A percentile compares a stretch with the other conserved stretches of the same genome.
These are phyloP conservation scores for Dipteronia sinensis DNA, from an alignment of 345 rosid species.

Conservation along the genomic window DNA sequence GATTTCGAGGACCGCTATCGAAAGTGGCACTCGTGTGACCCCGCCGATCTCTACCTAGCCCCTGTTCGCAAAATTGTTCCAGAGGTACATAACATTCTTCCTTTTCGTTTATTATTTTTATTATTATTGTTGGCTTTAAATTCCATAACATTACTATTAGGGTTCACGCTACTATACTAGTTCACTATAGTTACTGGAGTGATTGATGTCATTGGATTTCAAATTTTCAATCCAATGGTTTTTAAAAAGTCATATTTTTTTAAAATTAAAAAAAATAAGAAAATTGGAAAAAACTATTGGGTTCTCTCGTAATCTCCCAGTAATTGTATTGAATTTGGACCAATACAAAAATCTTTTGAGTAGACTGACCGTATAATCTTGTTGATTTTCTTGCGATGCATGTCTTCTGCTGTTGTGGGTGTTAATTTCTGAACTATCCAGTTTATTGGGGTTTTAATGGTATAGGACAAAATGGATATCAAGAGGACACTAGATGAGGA, in stretches of 20 bases:
- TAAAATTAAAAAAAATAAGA: too few relatives aligned
- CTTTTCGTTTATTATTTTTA: not conserved
- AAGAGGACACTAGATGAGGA: slow-evolving; percentile 94
- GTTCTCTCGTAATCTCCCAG: too few relatives aligned
- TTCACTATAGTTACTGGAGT: too few relatives aligned
- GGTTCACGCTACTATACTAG: too few relatives aligned
- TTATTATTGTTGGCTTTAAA: not conserved
- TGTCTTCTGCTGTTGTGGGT: not conserved
- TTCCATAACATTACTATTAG: not conserved
- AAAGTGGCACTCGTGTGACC: slow-evolving; percentile 96
- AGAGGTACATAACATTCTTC: slow-evolving; percentile 44
- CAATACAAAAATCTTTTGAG: not conserved
- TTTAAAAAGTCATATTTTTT: too few relatives aligned
- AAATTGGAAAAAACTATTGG: too few relatives aligned
- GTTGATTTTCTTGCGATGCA: not conserved
- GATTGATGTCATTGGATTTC: too few relatives aligned
- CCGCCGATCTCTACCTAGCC: slow-evolving; percentile 79
- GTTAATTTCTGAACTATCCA: slow-evolving; percentile 2
- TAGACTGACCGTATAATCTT: not conserved
- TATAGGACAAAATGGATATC: slow-evolving; percentile 81
- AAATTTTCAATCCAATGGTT: too few relatives aligned
- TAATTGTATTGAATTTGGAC: too few relatives aligned
- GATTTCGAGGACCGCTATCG: slow-evolving; percentile 91
- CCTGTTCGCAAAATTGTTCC: slow-evolving; percentile 84
- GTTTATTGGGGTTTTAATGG: slow-evolving; percentile 7